Conservation (phyloP, 805 yeast genomes). For the Myxozyma udenii region DNA sequence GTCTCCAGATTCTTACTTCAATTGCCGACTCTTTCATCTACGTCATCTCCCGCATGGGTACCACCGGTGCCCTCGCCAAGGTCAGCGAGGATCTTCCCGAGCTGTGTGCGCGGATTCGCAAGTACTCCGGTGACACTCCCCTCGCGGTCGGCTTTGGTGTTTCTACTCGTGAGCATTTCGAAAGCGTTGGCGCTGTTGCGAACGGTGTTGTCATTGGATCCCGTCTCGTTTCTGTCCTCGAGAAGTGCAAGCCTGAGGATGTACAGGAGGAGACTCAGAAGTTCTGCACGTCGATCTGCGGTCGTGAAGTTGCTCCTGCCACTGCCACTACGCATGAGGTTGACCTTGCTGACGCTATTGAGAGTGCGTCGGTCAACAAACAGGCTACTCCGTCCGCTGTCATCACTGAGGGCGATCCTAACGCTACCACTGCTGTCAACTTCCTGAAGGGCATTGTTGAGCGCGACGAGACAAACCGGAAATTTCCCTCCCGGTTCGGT, state of each 20-base stretch:
- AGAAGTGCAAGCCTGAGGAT: slow-evolving; percentile 48
- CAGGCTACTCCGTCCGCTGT: slow-evolving; percentile 27
- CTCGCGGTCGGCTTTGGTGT: slow-evolving; percentile 98
- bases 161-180: slow-evolving; percentile 85
- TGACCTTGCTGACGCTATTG: slow-evolving; percentile 37
- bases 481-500: slow-evolving; percentile 71
- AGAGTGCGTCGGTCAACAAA: slow-evolving; percentile 27
- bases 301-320: slow-evolving; percentile 11
- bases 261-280: slow-evolving; percentile 62
- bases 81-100: slow-evolving; percentile 62
- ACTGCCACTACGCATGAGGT: slow-evolving; percentile 15
- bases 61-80: slow-evolving; percentile 81
- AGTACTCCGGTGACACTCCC: slow-evolving; percentile 71
- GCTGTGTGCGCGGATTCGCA: slow-evolving; percentile 72
- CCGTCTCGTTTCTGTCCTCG: slow-evolving; percentile 65
- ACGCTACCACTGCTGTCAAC: slow-evolving; percentile 31
- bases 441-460: slow-evolving; percentile 18
- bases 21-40: slow-evolving; percentile 95
- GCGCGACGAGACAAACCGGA: slow-evolving; percentile 10
- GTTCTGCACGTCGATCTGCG: slow-evolving; percentile 44
- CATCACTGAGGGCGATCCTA: slow-evolving; percentile 40
- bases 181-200: slow-evolving; percentile 70
- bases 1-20: slow-evolving; percentile 70
- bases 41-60: slow-evolving; percentile 97
- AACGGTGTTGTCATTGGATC: slow-evolving; percentile 98